Base-by-base conservation (phyloP, 257 asterid species). In the Nicotiana attenuata region DNA sequence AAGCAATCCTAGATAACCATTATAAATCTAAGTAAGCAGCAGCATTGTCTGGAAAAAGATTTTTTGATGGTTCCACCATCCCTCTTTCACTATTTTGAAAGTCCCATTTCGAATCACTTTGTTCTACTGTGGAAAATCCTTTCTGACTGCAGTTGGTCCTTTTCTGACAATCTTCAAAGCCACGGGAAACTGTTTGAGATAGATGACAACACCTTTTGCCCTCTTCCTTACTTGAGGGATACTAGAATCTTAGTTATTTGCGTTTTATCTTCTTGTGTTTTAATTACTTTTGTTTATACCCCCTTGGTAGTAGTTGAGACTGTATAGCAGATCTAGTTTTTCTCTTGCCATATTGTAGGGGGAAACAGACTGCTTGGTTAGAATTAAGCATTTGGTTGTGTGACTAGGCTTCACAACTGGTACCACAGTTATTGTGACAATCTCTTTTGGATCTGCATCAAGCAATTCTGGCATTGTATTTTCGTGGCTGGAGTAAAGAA, bases 101-200 rank as follows among this genome's bases (percentile, higher is more conserved):
- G 24, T 73, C 5, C 2, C 22, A 47, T 73, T 47, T 73, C 57
- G 4, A 22, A 47, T 22, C 38, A 73, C 60, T 71, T 13, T 71
- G 24, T 47, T 73, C 61, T 22, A 24, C 38, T 47, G 38, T 41
- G 22, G 61, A 45, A 50, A 50, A 47, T 47, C 5, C 9, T 22
- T 73, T 73, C 56, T 71, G 59, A 55, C 78, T 69, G 77, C 57
- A n/a, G 20, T 69, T 16, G n/a, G 56, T 69, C 59, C 59, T 69
- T 13, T 8, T 63, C 22, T 69, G 20, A 41, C 59, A 20, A 20
- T 69, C 59, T 38, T 69, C 19, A 10, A 11, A 14, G 35, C 78
- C 19, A 6, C 19, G 78, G 10, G 29, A 38, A 24, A 69, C 78
- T 13, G 35, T 20, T 69, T 69, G 59, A 20, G 59, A 41, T 41